Conservation (phyloP, 2,329 filamentous ascomycete genomes). For the Aspergillus bombycis region DNA sequence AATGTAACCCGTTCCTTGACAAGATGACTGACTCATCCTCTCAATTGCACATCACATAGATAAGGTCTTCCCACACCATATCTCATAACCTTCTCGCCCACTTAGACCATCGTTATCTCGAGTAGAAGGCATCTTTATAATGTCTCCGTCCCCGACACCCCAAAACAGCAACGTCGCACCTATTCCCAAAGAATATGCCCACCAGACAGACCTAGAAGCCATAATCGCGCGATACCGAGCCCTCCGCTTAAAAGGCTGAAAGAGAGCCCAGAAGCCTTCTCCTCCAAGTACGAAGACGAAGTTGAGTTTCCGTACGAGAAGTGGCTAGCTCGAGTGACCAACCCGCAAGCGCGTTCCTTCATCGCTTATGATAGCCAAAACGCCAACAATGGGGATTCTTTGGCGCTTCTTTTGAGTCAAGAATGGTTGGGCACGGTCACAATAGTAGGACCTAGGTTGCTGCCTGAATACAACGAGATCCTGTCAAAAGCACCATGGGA, state of each 20-base stretch:
- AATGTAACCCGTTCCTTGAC: background rate
- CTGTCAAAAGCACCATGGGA: constrained; percentile 2
- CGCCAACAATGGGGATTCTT: background rate
- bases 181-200: background rate
- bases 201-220: background rate
- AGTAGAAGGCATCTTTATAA: background rate
- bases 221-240: constrained; percentile 5
- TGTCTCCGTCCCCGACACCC: background rate
- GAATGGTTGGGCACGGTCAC: constrained; percentile 10
- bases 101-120: background rate
- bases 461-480: background rate
- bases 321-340: constrained; percentile 7
- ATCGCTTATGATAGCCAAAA: background rate
- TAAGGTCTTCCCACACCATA: background rate
- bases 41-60: background rate
- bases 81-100: background rate
- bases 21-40: background rate
- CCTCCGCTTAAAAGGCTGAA: constrained; percentile 10
- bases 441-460: background rate
- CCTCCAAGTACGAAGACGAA: constrained; percentile 9
- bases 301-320: background rate
- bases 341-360: constrained; percentile 5
- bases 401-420: background rate
- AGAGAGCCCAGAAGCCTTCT: constrained; percentile 7
- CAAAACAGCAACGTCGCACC: background rate